A percentile compares a stretch with the other conserved stretches of the same genome.
Conservation (phyloP, 2,329 filamentous ascomycete species). For the Trichophyton simii region DNA sequence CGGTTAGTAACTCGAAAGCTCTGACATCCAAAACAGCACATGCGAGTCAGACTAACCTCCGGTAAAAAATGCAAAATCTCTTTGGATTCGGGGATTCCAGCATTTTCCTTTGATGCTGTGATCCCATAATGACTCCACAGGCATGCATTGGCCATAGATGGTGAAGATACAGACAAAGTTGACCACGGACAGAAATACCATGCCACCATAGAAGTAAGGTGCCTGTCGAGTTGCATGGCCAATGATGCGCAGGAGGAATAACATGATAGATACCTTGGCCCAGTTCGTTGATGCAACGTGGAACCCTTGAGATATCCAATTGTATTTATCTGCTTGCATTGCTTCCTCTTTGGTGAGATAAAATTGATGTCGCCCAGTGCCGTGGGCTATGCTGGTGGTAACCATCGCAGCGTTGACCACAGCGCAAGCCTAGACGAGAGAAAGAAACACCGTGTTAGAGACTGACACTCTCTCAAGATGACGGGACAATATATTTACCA, state of each 20-base stretch:
- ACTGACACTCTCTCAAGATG: not conserved
- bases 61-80: conserved; percentile 6
- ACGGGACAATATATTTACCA: conserved; percentile 2
- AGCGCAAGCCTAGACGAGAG: conserved; percentile 6
- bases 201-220: conserved; percentile 5
- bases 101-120: conserved; percentile 5
- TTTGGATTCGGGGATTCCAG: conserved; percentile 7
- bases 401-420: conserved; percentile 6
- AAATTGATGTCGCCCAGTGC: conserved; percentile 8
- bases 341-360: conserved; percentile 7
- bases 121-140: conserved; percentile 7
- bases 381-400: conserved; percentile 4
- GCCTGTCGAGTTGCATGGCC: conserved; percentile 4
- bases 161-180: conserved; percentile 7
- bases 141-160: conserved; percentile 9
- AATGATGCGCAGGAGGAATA: conserved; percentile 11
- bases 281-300: conserved; percentile 10
- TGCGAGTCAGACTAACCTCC: not conserved
- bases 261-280: conserved; percentile 9
- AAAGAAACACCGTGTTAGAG: not conserved
- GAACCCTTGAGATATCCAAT: conserved; percentile 9
- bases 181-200: conserved; percentile 7
- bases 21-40: not conserved
- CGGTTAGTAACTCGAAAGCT: not conserved
- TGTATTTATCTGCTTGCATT: conserved; percentile 10